A percentile compares a stretch with the other conserved stretches of the same genome.
These are phyloP conservation scores for Pyrenophora graminea DNA, from an alignment of 2,329 filamentous ascomycete genomes.

Conservation along the genomic window DNA sequence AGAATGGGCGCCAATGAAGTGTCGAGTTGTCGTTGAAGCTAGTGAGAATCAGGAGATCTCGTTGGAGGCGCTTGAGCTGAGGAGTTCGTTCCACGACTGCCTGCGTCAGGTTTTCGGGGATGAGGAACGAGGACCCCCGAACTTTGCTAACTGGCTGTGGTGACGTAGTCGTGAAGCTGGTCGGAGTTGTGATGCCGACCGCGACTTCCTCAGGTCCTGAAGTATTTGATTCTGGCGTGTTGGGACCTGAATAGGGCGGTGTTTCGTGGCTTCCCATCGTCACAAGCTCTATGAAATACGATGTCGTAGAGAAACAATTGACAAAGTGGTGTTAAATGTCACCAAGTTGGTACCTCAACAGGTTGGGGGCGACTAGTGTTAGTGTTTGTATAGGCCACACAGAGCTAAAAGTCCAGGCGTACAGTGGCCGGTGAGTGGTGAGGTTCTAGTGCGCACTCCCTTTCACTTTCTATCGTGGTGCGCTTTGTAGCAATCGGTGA, in stretches of 20 bases:
- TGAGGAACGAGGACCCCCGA: too few species aligned
- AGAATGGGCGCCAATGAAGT: conserved; percentile 35
- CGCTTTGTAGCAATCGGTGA: too few species aligned
- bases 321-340: too few species aligned
- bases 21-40: conserved; percentile 33
- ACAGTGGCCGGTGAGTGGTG: too few species aligned
- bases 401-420: too few species aligned
- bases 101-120: conserved; percentile 17
- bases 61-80: conserved; percentile 26
- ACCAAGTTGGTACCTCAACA: too few species aligned
- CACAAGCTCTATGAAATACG: not conserved
- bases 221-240: not conserved
- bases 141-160: not conserved
- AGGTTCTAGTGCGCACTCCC: too few species aligned
- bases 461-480: too few species aligned
- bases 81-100: conserved; percentile 14
- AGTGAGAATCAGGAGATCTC: conserved; percentile 35
- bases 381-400: too few species aligned
- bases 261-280: conserved; percentile 6
- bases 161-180: not conserved
- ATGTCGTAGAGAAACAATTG: too few species aligned
- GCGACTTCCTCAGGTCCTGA: not conserved
- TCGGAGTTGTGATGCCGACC: not conserved
- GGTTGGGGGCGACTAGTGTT: too few species aligned
- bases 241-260: conserved; percentile 5